Percentiles rank a stretch among this genome's conserved stretches.
phyloP scores from a whole-genome alignment of 768 basidiomycete species.

The Coprinopsis strossmayeri region DNA sequence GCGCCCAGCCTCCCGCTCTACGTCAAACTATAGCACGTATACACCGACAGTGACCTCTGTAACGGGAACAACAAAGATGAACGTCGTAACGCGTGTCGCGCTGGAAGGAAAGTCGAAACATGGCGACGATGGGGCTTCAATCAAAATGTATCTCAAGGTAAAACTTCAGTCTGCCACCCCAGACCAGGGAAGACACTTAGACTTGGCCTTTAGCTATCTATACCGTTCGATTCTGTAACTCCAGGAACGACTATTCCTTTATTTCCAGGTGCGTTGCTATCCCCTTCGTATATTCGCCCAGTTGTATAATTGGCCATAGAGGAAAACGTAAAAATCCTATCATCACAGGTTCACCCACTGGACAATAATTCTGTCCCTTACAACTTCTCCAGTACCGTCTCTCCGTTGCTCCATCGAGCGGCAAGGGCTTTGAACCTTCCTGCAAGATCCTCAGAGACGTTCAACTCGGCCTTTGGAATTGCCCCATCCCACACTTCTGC shows the following conservation, averaged over 20 bases:
- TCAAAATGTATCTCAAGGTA: conserved; percentile 78
- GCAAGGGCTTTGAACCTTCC: conserved; percentile 64
- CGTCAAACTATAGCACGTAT: conserved; percentile 28
- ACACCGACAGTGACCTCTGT: conserved; percentile 41
- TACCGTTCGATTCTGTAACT: conserved; percentile 58
- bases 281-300: too few species aligned
- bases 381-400: conserved; percentile 59
- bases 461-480: conserved; percentile 48
- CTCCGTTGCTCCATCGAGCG: conserved; percentile 61
- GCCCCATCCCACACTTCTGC: conserved; percentile 24
- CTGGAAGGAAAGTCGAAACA: conserved; percentile 70
- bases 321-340: conserved; percentile 72
- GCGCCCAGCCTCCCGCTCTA: conserved; percentile 16
- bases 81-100: conserved; percentile 67
- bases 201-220: conserved; percentile 41
- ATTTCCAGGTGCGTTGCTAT: conserved; percentile 64
- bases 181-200: neutral
- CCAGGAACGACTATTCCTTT: conserved; percentile 68
- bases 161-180: conserved; percentile 1
- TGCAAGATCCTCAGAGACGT: conserved; percentile 52
- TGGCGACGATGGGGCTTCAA: conserved; percentile 55
- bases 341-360: conserved; percentile 71
- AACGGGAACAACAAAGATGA: conserved; percentile 42
- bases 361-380: conserved; percentile 68
- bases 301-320: too few species aligned